A percentile compares a stretch with the other conserved stretches of the same genome.
Conservation (phyloP, 768 basidiomycete species). For the Tricholoma matsutake region DNA sequence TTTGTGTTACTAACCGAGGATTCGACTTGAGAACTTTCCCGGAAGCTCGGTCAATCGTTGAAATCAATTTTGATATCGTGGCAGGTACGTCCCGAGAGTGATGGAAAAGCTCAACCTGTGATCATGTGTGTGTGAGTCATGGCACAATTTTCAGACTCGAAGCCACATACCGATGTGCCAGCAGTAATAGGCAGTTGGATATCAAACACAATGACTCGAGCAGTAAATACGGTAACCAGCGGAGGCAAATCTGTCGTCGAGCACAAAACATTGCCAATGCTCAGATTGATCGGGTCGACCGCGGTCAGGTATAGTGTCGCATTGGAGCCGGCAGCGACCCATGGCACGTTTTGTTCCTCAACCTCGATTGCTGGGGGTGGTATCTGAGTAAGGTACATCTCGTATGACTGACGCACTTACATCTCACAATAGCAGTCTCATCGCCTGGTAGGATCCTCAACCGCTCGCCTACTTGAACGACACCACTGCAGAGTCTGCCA, state of each 20-base stretch:
- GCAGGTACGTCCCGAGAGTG: constrained; percentile 93
- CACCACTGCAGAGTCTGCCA: constrained; percentile 82
- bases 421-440: constrained; percentile 77
- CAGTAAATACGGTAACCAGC: constrained; percentile 72
- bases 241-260: constrained; percentile 68
- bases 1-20: constrained; percentile 61
- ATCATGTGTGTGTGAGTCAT: not conserved
- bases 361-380: constrained; percentile 69
- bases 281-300: constrained; percentile 84
- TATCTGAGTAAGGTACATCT: not conserved
- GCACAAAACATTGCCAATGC: constrained; percentile 88
- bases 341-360: constrained; percentile 73
- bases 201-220: constrained; percentile 93
- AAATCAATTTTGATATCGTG: constrained; percentile 75
- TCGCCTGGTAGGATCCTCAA: constrained; percentile 89
- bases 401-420: constrained; percentile 30
- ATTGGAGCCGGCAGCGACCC: constrained; percentile 90
- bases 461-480: constrained; percentile 90
- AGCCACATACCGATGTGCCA: constrained; percentile 69
- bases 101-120: constrained; percentile 88
- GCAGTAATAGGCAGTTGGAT: constrained; percentile 84
- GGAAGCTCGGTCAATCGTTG: constrained; percentile 72
- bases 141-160: not conserved
- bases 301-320: constrained; percentile 79
- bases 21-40: constrained; percentile 73